A percentile compares a stretch with the other conserved stretches of the same genome.
phyloP scores from a whole-genome alignment of 2,329 filamentous ascomycete genomes.

The Fusarium sp. region DNA sequence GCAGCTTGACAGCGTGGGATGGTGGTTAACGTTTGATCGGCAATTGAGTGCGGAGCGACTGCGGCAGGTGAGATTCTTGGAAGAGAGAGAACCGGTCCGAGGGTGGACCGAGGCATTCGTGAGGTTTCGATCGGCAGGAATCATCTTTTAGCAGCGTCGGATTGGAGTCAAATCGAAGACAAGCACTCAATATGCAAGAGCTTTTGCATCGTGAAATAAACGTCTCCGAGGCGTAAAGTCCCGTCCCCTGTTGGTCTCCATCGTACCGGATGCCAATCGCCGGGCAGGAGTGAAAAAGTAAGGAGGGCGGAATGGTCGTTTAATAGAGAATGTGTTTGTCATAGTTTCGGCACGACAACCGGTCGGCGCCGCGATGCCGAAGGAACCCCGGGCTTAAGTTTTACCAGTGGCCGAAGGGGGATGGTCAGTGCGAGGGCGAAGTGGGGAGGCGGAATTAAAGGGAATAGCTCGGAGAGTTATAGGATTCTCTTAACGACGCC shows the following conservation, averaged over 20 bases:
- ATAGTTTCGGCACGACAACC: neutral
- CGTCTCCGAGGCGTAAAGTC: neutral
- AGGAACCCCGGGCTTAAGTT: conserved; percentile 16
- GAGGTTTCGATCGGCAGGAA: conserved; percentile 52
- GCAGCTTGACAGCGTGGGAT: conserved; percentile 56
- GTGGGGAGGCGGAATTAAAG: neutral
- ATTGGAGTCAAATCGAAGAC: neutral
- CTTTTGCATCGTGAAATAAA: neutral
- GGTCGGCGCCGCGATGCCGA: conserved; percentile 15
- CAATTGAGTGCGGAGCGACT: conserved; percentile 56
- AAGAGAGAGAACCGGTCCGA: conserved; percentile 49
- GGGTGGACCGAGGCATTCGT: conserved; percentile 57
- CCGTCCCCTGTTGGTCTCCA: neutral
- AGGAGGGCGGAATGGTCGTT: neutral
- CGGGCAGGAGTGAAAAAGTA: neutral
- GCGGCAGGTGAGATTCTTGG: conserved; percentile 51
- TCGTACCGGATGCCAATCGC: neutral
- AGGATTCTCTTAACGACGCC: neutral
- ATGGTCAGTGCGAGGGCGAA: neutral
- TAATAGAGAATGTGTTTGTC: conserved; percentile 11
- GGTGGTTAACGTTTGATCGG: conserved; percentile 60
- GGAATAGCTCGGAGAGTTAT: neutral
- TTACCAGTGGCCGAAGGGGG: conserved; percentile 15
- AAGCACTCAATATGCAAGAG: neutral
- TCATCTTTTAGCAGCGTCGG: conserved; percentile 47